Conservation (phyloP, 2,329 filamentous ascomycete species). For the Pseudopyricularia cyperi region DNA sequence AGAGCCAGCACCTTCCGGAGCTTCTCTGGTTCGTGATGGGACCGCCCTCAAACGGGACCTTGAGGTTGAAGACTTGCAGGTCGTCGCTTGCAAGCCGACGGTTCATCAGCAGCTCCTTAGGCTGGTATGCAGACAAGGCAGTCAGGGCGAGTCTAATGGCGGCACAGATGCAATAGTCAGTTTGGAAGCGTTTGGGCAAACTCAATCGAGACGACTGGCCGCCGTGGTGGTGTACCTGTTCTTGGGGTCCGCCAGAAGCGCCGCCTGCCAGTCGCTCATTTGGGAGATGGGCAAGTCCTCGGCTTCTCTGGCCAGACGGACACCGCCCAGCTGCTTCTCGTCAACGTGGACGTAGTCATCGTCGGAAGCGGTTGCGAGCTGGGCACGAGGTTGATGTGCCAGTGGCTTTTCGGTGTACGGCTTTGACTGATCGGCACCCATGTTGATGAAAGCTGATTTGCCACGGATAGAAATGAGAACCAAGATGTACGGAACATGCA, state of each 20-base stretch:
- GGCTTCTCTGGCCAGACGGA: conserved; percentile 1
- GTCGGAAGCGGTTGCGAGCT: no score
- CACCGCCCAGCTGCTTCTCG: neutral
- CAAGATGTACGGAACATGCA: neutral
- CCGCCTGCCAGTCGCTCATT: conserved; percentile 45
- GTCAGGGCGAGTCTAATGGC: conserved; percentile 55
- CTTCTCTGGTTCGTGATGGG: conserved; percentile 77
- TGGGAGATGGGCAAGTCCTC: conserved; percentile 36
- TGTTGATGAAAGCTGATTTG: conserved; percentile 9
- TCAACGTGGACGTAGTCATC: neutral
- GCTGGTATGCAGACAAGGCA: conserved; percentile 55
- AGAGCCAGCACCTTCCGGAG: conserved; percentile 82
- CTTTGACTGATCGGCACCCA: conserved; percentile 33
- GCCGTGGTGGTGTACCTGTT: conserved; percentile 51
- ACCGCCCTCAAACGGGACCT: conserved; percentile 67
- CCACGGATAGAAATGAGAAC: neutral
- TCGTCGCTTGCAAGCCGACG: conserved; percentile 51
- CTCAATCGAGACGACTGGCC: no score
- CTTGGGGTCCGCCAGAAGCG: conserved; percentile 50
- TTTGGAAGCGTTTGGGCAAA: no score
- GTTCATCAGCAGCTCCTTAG: conserved; percentile 52
- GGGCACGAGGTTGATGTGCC: conserved; percentile 13
- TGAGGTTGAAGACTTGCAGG: conserved; percentile 71
- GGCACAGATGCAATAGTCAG: neutral
- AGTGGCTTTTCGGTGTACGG: conserved; percentile 21